phyloP scores from a whole-genome alignment of 805 yeast genomes.

The Myxozyma geophila region DNA sequence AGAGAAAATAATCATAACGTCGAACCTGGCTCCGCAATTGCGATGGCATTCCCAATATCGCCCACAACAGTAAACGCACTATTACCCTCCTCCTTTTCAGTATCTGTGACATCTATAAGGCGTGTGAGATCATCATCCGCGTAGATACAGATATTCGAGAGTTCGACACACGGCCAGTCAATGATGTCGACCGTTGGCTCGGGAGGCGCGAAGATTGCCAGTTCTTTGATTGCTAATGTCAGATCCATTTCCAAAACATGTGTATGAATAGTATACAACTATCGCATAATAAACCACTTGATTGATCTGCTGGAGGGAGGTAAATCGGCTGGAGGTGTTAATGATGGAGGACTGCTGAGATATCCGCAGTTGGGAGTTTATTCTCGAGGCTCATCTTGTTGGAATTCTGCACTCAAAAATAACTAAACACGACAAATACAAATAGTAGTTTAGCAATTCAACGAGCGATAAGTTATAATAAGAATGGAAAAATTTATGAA shows the following conservation, averaged over 20 bases:
- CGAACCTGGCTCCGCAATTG: constrained; percentile 12
- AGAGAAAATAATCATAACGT: not conserved
- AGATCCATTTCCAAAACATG: not conserved
- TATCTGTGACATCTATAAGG: constrained; percentile 21
- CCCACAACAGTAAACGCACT: constrained; percentile 20
- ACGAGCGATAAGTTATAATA: too few relatives aligned
- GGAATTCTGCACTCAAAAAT: too few relatives aligned
- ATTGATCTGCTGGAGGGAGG: not conserved
- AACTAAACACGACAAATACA: too few relatives aligned
- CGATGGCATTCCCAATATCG: constrained; percentile 5
- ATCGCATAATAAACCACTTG: not conserved
- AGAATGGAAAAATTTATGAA: too few relatives aligned
- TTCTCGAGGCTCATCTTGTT: too few relatives aligned
- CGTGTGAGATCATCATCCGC: not conserved
- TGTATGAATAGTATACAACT: not conserved
- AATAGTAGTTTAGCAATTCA: too few relatives aligned
- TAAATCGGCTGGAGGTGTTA: not conserved
- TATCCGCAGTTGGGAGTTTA: not conserved
- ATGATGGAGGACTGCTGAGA: too few relatives aligned
- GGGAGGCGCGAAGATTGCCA: constrained; percentile 10
- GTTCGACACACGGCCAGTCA: constrained; percentile 27
- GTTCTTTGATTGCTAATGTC: constrained; percentile 7
- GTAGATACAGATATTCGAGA: constrained; percentile 22
- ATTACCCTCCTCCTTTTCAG: constrained; percentile 16
- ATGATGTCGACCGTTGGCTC: constrained; percentile 21